A percentile compares a stretch with the other conserved stretches of the same genome.
Evolutionary conservation across 2,329 filamentous ascomycete species (phyloP).

Genomic region (Venturia oleaginea): DNA sequence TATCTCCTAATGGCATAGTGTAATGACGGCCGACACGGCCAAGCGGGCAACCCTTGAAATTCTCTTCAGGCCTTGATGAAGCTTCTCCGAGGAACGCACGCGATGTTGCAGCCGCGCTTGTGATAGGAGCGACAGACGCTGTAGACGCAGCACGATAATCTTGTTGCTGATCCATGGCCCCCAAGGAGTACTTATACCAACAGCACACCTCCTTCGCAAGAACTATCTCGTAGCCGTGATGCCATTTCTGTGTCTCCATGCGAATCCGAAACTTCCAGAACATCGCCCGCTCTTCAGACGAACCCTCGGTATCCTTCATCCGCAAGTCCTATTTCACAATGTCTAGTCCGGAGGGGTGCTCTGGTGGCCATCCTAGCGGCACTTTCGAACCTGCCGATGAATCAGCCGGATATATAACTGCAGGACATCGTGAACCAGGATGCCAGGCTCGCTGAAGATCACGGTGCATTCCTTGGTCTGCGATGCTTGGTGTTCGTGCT

Average conservation of each 20-base stretch:
- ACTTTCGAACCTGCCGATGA: background rate
- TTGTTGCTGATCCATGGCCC: background rate
- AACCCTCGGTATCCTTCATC: background rate
- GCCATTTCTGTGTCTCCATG: background rate
- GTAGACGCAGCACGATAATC: background rate
- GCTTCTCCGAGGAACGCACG: background rate
- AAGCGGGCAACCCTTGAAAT: slow-evolving; percentile 1
- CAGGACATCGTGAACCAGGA: background rate
- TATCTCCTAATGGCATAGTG: background rate
- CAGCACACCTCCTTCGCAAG: background rate
- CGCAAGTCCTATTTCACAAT: background rate
- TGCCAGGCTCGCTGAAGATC: background rate
- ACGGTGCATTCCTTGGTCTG: background rate
- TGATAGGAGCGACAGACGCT: background rate
- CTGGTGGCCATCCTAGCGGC: background rate
- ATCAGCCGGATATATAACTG: background rate
- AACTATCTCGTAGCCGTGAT: background rate
- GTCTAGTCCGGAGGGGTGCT: background rate
- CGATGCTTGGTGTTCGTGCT: background rate
- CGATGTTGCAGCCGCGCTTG: background rate
- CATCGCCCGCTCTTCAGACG: background rate
- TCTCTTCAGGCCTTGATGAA: background rate
- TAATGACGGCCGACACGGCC: background rate
- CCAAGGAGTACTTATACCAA: background rate
- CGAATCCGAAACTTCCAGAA: background rate